Base-by-base conservation (phyloP, 306 rosid genomes). In the Malus orientalis region DNA sequence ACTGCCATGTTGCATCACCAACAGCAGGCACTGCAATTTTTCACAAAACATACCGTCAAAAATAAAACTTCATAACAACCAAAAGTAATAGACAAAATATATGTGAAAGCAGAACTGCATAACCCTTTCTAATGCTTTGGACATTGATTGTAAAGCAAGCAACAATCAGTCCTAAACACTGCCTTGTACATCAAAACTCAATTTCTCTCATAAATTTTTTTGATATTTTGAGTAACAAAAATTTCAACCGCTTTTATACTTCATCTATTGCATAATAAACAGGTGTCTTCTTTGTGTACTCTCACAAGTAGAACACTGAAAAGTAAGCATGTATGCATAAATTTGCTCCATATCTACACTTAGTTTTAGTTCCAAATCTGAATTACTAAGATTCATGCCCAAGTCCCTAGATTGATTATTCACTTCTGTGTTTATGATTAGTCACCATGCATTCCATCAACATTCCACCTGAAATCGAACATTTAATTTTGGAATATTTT, bases 1-100 rank as follows among this genome's bases (percentile, higher is more conserved):
- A 81, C 71, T 90, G 71, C 99, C 99, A 95, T 51, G 83, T 77
- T 79, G 79, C 84, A 49, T 89, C 96, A 61, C 87, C 80, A 70
- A 86, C 68, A 76, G 87, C 51, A 57, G 90, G 79, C 62, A 87
- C 98, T 95, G 93, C 81, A 86, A 81, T 68, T 81, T 77, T 71
- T 68, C 62, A 74, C 30, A 72, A 19, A 62, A 77, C n/a, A 73
- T 18, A 59, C 68, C 1, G 38, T 72, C 42, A 42, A 29, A 12
- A 74, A 64, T 32, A 64, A 61, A 30, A 25, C 44, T 27, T 60
- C 25, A 12, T 3, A 32, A 53, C 27, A 29, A 5, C 65, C 8
- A 71, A 29, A 11, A 54, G 55, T 5, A 40, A 18, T n/a, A 55
- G 11, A 71, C 67, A 30, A 27, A 27, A 32, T 13, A 12, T 68